These are phyloP conservation scores for Apiospora malaysiana DNA, from an alignment of 2,329 filamentous ascomycete genomes.

Conservation along the genomic window DNA sequence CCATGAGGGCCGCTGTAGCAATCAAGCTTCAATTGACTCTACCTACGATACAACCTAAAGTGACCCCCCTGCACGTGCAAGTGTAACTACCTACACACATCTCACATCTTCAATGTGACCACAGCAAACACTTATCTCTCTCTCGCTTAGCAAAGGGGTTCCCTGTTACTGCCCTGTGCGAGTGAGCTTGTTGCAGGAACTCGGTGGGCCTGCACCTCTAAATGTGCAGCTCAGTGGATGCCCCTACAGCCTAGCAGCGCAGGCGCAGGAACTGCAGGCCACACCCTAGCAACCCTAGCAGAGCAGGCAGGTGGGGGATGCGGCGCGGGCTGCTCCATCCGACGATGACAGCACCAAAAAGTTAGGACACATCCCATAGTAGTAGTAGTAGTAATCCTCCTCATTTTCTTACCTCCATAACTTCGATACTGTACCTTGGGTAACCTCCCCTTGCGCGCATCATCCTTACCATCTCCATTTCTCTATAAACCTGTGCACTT, in stretches of 20 bases:
- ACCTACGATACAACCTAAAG: background rate
- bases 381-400: too few relatives aligned
- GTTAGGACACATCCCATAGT: background rate
- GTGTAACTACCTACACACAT: too few relatives aligned
- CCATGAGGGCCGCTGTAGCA: background rate
- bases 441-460: background rate
- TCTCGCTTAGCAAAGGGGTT: slow-evolving; percentile 10
- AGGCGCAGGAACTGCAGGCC: background rate
- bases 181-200: background rate
- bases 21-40: slow-evolving; percentile 15
- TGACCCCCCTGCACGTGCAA: background rate
- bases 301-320: background rate
- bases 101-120: too few relatives aligned
- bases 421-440: too few relatives aligned
- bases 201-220: slow-evolving; percentile 5
- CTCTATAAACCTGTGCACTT: background rate
- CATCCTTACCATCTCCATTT: background rate
- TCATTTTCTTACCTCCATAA: background rate
- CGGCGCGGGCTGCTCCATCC: background rate
- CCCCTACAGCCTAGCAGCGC: too few relatives aligned
- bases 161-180: background rate
- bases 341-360: slow-evolving; percentile 11
- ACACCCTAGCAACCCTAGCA: background rate
- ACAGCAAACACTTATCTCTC: background rate
- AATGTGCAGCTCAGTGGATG: slow-evolving; percentile 11